These are phyloP conservation scores for Starmerella kuoi DNA, from an alignment of 805 yeast genomes.

Conservation along the genomic window DNA sequence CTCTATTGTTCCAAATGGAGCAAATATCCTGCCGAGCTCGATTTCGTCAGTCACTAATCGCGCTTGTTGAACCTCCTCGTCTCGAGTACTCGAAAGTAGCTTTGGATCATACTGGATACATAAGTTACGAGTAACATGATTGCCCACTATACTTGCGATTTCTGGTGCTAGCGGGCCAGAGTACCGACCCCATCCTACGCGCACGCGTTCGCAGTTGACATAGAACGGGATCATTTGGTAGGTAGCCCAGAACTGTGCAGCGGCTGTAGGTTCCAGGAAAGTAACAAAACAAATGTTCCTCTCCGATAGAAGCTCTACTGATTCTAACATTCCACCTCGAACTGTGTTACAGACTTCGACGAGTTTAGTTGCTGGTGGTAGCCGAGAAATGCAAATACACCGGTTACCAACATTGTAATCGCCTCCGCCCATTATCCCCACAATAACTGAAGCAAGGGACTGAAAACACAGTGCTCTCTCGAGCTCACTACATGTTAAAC, in stretches of 20 bases:
- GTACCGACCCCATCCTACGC: constrained; percentile 97
- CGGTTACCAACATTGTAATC: constrained; percentile 84
- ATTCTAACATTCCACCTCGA: constrained; percentile 85
- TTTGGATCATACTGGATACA: constrained; percentile 37
- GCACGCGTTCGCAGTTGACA: constrained; percentile 72
- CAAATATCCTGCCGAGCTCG: constrained; percentile 40
- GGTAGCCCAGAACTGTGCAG: constrained; percentile 94
- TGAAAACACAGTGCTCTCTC: constrained; percentile 56
- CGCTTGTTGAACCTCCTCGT: neutral
- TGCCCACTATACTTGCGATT: constrained; percentile 74
- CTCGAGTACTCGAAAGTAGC: neutral
- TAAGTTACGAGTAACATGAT: constrained; percentile 88
- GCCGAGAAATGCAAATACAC: constrained; percentile 80
- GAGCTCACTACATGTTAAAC: neutral
- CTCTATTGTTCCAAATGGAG: constrained; percentile 84
- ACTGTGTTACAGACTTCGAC: constrained; percentile 95
- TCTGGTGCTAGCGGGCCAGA: constrained; percentile 85
- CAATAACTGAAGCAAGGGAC: constrained; percentile 95
- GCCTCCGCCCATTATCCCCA: constrained; percentile 90
- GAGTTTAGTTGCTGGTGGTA: constrained; percentile 75
- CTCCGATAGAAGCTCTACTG: constrained; percentile 66
- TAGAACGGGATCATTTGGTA: constrained; percentile 80
- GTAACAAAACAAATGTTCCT: constrained; percentile 90
- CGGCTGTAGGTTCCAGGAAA: constrained; percentile 91
- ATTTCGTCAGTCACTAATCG: neutral